Base-by-base conservation (phyloP, 495 filamentous ascomycete genomes). In the Daldinia loculata region DNA sequence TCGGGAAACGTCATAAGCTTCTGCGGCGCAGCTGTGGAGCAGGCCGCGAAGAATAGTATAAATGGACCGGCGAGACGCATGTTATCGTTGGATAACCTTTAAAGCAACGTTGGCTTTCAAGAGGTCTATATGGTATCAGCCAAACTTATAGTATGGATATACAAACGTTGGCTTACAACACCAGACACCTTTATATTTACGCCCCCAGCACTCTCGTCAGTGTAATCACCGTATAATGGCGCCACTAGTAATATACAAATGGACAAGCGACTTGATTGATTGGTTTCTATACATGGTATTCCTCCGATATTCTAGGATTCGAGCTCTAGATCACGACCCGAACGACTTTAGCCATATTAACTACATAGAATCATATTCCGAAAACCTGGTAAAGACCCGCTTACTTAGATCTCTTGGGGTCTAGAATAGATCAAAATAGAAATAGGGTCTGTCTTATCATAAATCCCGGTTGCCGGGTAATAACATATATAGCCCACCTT, bases 271-370 rank as follows among this genome's bases (percentile, higher is more conserved):
- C 61, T 51, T 17, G 0, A 1, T 27, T 41, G 7, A 58, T 66
- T 51, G 19, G 29, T 39, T 50, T 30, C 19, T 26, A 51, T 38
- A 45, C 30, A 14, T 29, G 24, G 9, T 12, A 15, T n/a, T 17
- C 27, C 34, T 17, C 27, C 12, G 8, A 27, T 11, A 2, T 52
- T 27, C 29, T 43, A 14, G 32, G 11, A 7, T 53, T 34, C 7
- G 38, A 41, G 59, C n/a, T 69, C 59, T 69, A 59, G 59, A 63
- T 69, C 34, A 34, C 14, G 15, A 29, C 41, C 59, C 22, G 8
- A 41, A 29, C 32, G 60, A 69, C 32, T 69, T 69, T 69, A 69
- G 52, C 66, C 66, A 69, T 52, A 69, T 69, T 69, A 63, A 57
- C 52, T 57, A 34, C 50, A 34, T 53, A 14, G 12, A 58, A 52